phyloP scores from a whole-genome alignment of 257 asterid genomes.

The Solanum clarkiae region DNA sequence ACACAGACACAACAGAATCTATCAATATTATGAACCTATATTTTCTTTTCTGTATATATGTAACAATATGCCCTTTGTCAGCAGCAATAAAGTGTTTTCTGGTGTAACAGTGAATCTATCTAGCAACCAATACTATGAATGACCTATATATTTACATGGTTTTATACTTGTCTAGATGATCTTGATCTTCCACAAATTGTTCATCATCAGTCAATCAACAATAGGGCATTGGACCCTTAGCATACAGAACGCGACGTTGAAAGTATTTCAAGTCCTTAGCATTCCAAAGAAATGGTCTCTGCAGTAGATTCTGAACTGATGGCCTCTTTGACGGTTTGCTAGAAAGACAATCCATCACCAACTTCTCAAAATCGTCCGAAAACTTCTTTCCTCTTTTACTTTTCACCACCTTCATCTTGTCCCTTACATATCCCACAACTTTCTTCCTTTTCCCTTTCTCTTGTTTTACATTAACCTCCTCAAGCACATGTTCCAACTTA shows the following conservation, averaged over 20 bases:
- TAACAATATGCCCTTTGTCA: not conserved
- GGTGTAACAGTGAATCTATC: not conserved
- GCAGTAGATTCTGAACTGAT: not conserved
- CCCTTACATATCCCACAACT: not conserved
- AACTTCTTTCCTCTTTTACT: not conserved
- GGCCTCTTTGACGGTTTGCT: not conserved
- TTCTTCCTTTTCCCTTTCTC: not conserved
- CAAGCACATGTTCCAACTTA: not conserved
- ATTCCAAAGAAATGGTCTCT: not conserved
- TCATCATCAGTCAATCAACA: not conserved
- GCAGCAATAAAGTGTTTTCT: not conserved
- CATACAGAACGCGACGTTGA: not conserved
- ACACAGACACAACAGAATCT: not conserved
- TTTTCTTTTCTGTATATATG: not conserved
- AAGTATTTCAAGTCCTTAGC: not conserved
- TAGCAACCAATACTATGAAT: too few relatives aligned
- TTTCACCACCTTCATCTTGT: not conserved
- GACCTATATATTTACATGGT: not conserved
- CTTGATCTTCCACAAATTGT: not conserved
- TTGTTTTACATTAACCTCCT: not conserved
- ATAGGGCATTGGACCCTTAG: not conserved
- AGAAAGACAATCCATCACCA: not conserved
- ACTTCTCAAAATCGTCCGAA: not conserved
- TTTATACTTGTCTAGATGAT: not conserved
- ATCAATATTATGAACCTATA: not conserved